These are phyloP conservation scores for Phaeotremella skinneri DNA, from an alignment of 768 basidiomycete genomes.

Conservation along the genomic window DNA sequence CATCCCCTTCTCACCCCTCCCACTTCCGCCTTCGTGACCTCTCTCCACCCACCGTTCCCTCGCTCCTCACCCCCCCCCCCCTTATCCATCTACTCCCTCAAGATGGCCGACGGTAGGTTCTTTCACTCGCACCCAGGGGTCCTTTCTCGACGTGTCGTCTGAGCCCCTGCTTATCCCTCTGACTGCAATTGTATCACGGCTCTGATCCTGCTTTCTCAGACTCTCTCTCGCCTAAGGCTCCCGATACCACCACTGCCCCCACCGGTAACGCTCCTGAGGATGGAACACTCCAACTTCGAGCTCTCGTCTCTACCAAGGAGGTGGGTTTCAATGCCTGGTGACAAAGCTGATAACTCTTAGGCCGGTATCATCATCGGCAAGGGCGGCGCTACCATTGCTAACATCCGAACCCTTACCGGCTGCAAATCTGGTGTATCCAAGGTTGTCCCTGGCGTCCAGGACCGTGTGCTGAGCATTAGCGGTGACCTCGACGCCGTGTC, in stretches of 20 bases:
- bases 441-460: constrained; percentile 94
- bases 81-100: not conserved
- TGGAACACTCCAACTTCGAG: constrained; percentile 60
- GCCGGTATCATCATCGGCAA: constrained; percentile 59
- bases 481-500: constrained; percentile 90
- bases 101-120: constrained; percentile 1
- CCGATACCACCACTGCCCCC: constrained; percentile 23
- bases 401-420: constrained; percentile 88
- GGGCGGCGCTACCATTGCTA: constrained; percentile 94
- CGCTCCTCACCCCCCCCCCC: constrained; percentile 1
- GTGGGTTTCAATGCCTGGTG: constrained; percentile 71
- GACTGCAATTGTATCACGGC: not conserved
- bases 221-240: constrained; percentile 39
- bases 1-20: constrained; percentile 9
- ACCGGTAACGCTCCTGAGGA: constrained; percentile 17
- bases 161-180: not conserved
- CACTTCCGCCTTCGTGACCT: constrained; percentile 7
- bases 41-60: constrained; percentile 1
- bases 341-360: not conserved
- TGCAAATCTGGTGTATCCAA: constrained; percentile 99
- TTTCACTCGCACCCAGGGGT: not conserved
- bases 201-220: constrained; percentile 13
- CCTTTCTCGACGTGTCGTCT: not conserved
- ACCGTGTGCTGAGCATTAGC: constrained; percentile 91
- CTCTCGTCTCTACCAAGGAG: constrained; percentile 94